phyloP scores from a whole-genome alignment of 2,329 filamentous ascomycete genomes.

The Xylariomycetidae sp. region DNA sequence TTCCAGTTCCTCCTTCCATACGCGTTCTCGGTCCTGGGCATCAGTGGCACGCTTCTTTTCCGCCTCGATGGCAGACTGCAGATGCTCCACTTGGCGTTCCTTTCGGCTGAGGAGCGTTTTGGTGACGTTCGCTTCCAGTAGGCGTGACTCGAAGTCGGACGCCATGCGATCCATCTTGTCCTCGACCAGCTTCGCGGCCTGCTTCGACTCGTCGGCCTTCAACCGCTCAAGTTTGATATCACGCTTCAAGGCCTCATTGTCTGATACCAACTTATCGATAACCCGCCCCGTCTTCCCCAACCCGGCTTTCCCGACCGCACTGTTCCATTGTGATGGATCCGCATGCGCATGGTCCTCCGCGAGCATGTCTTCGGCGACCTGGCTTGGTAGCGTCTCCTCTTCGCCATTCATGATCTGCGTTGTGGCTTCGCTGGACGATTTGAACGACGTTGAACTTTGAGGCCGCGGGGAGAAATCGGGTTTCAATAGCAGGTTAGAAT shows the following conservation, averaged over 20 bases:
- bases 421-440: conserved; percentile 17
- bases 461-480: conserved; percentile 7
- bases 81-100: conserved; percentile 66
- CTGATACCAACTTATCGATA: conserved; percentile 74
- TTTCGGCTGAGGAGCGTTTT: conserved; percentile 65
- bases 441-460: no score
- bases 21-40: conserved; percentile 54
- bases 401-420: conserved; percentile 10
- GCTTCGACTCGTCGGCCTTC: conserved; percentile 63
- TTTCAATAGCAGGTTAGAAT: conserved; percentile 27
- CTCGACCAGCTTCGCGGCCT: conserved; percentile 60
- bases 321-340: conserved; percentile 48
- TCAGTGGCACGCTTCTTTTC: conserved; percentile 57
- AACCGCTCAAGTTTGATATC: conserved; percentile 63
- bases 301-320: conserved; percentile 62
- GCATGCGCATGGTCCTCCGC: conserved; percentile 26
- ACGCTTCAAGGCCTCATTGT: conserved; percentile 71
- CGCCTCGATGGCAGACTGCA: conserved; percentile 57
- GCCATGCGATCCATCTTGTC: conserved; percentile 65
- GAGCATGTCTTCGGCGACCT: conserved; percentile 29
- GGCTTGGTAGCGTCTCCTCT: conserved; percentile 21
- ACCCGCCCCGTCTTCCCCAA: conserved; percentile 70
- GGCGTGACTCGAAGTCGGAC: conserved; percentile 61
- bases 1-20: conserved; percentile 59
- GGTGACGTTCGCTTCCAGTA: conserved; percentile 65